Conservation (phyloP, 345 rosid species). For the Salix koriyanagi region DNA sequence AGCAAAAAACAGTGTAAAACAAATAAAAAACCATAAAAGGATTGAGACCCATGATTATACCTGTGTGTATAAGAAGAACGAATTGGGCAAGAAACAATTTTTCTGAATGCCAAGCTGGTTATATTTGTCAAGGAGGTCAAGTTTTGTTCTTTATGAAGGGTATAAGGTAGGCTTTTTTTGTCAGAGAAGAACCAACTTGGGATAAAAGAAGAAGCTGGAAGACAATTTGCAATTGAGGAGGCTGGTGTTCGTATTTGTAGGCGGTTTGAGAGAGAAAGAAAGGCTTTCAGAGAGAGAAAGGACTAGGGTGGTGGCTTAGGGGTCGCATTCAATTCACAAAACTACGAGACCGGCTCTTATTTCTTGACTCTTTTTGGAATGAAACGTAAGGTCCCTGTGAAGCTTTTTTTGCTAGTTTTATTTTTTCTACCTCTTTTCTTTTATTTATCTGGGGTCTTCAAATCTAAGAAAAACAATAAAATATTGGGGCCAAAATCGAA, state of each 20-base stretch:
- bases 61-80: conserved; percentile 20
- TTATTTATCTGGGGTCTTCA: neutral
- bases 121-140: neutral
- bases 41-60: conserved; percentile 26
- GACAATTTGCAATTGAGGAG: conserved; percentile 2
- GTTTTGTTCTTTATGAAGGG: neutral
- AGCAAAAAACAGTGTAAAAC: neutral
- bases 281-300: conserved; percentile 3
- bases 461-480: neutral
- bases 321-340: conserved; percentile 41
- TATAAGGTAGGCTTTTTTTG: neutral
- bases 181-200: conserved; percentile 15
- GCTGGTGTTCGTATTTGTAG: conserved; percentile 25
- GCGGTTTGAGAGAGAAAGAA: conserved; percentile 1
- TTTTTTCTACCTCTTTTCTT: neutral
- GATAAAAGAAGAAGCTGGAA: conserved; percentile 18
- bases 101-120: neutral
- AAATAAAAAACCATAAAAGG: neutral
- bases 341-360: conserved; percentile 16
- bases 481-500: no score
- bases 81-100: neutral
- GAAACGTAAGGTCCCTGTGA: neutral
- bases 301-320: neutral
- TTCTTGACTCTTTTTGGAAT: neutral
- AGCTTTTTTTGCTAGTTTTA: neutral